phyloP scores from a whole-genome alignment of 2,329 filamentous ascomycete genomes.

The Neopestalotiopsis sp. region DNA sequence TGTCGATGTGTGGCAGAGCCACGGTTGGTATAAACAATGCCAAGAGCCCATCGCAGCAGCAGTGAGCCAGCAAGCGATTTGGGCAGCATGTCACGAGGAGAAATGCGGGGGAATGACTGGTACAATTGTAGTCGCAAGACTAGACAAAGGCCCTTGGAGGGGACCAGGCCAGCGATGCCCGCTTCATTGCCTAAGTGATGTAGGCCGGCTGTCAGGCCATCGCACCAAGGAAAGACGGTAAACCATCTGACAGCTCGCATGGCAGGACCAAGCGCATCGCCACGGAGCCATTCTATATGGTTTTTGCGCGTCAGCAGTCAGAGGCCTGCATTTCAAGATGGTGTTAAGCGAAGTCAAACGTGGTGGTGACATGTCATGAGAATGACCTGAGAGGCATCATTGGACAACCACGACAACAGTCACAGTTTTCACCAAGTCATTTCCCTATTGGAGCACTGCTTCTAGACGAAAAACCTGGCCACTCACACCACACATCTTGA shows the following conservation, averaged over 20 bases:
- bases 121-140: not conserved
- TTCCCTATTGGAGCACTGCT: not conserved
- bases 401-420: not conserved
- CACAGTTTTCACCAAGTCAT: not conserved
- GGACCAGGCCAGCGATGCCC: not conserved
- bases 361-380: slow-evolving; percentile 7
- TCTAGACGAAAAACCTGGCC: not conserved
- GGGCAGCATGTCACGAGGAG: slow-evolving; percentile 6
- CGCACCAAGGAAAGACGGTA: not conserved
- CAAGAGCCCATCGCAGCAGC: slow-evolving; percentile 4
- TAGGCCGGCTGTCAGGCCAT: not conserved
- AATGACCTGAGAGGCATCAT: not conserved
- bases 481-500: not conserved
- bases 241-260: slow-evolving; percentile 10
- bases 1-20: not conserved
- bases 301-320: not conserved
- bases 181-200: not conserved
- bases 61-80: not conserved
- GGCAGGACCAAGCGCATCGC: not conserved
- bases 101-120: not conserved
- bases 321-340: not conserved
- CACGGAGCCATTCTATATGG: not conserved
- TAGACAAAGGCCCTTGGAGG: not conserved
- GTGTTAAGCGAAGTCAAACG: slow-evolving; percentile 8
- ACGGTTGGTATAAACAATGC: slow-evolving; percentile 2